A percentile compares a stretch with the other conserved stretches of the same genome.
phyloP scores from a whole-genome alignment of 169 alveolate genomes.

The Prorocentrum cordatum region DNA sequence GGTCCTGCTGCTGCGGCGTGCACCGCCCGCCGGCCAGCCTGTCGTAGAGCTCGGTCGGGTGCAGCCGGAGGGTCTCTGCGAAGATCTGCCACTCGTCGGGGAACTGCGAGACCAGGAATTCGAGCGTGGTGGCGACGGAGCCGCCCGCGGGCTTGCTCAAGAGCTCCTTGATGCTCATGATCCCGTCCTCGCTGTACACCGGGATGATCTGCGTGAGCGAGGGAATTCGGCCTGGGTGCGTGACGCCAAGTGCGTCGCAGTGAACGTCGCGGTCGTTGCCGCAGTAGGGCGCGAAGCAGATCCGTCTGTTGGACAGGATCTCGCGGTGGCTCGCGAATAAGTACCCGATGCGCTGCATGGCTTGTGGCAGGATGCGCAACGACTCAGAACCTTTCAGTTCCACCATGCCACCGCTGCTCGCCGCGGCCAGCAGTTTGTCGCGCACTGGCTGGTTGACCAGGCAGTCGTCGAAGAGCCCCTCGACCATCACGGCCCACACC shows the following conservation, averaged over 20 bases:
- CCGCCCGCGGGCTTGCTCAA: constrained; percentile 36
- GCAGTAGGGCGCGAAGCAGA: constrained; percentile 34
- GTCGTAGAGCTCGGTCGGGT: constrained; percentile 46
- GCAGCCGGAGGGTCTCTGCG: constrained; percentile 22
- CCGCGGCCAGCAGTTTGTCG: not conserved
- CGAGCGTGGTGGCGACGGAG: constrained; percentile 42
- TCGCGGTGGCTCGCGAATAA: constrained; percentile 7
- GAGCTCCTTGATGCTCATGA: constrained; percentile 42
- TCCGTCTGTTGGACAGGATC: constrained; percentile 22
- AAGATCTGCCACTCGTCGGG: constrained; percentile 57
- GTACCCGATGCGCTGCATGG: constrained; percentile 25
- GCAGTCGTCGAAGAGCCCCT: constrained; percentile 39
- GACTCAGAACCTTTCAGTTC: constrained; percentile 4
- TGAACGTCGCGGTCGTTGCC: not conserved
- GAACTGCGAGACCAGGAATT: constrained; percentile 40
- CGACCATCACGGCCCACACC: constrained; percentile 63
- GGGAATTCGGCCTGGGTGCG: constrained; percentile 42
- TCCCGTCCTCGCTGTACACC: constrained; percentile 52
- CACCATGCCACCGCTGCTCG: constrained; percentile 53
- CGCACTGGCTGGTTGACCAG: constrained; percentile 29
- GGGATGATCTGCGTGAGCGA: constrained; percentile 51
- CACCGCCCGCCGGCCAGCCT: not conserved
- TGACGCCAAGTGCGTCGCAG: constrained; percentile 23
- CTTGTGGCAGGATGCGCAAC: constrained; percentile 21
- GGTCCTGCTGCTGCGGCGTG: constrained; percentile 2